Evolutionary conservation across 495 filamentous ascomycete species (phyloP), one percentile per base, ranked within the genome.

Genomic region (Penicillium lagena): DNA sequence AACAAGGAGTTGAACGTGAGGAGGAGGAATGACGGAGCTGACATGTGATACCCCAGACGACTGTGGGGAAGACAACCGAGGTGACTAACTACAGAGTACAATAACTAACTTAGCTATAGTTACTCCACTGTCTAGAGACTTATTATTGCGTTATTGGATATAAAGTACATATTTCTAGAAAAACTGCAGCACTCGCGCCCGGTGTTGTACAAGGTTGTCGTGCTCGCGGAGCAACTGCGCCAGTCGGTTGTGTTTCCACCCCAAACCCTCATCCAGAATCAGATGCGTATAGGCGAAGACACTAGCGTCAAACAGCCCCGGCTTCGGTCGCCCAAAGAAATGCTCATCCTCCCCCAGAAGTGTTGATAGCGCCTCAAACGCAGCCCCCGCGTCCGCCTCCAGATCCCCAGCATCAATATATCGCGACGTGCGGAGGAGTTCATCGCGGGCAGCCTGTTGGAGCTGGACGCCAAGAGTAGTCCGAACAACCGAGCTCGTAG

Each of bases 211-310:
- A 43, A 83, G 67, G 40, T 77, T 79, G 36, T 58, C 43, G 46
- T 73, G 55, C 49, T 62, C 62, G 45, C 49, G 49, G 54, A 80
- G 52, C 40, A 66, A 45, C 42, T 65, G 58, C 15, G 40, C 60
- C 43, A 78, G 45, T 32, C 66, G 49, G 37, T 69, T 70, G 29
- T 71, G 67, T 47, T 68, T 73, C 85, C 83, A 89, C 4, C 64
- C 74, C 51, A 84, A 58, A 3, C 48, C 52, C 8, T 77, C 67
- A 49, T 85, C 77, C 47, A 94, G 58, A 29, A 96, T 73, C 13
- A 95, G 59, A 60, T 91, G 77, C n/a, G 87, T 89, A 63, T 95
- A 98, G 17, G 87, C 83, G 69, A 95, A 97, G 15, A 96, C 79
- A 44, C 75, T 79, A 22, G 90, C 89, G 63, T 98, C 93, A 52